Percentiles rank a stretch among this genome's conserved stretches.
phyloP scores from a whole-genome alignment of 768 basidiomycete species.

The Leccinellum luteum region DNA sequence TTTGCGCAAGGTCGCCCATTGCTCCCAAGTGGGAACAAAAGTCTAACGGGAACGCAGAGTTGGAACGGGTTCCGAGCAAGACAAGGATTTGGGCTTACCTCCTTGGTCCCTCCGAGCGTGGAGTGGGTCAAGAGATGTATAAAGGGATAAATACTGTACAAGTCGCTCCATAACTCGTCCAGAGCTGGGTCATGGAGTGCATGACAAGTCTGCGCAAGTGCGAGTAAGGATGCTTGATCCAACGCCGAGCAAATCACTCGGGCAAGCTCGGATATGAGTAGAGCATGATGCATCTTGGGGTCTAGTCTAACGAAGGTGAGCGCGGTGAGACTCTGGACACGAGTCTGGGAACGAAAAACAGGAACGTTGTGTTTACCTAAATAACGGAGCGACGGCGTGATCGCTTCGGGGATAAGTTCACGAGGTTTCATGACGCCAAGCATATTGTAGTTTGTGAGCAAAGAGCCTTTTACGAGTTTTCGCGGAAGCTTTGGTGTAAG shows the following conservation, averaged over 20 bases:
- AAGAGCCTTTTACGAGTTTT: too few species aligned
- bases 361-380: slow-evolving; percentile 16
- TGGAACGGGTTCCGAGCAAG: neutral
- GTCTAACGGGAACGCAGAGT: neutral
- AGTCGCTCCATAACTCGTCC: slow-evolving; percentile 23
- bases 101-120: too few species aligned
- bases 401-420: neutral
- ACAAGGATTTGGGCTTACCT: slow-evolving; percentile 9
- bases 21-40: neutral
- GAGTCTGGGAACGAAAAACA: neutral
- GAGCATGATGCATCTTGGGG: slow-evolving; percentile 21
- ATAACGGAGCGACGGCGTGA: slow-evolving; percentile 1
- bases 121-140: slow-evolving; percentile 13
- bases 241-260: slow-evolving; percentile 16
- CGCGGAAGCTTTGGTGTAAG: too few species aligned
- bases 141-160: slow-evolving; percentile 23
- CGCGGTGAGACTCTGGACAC: neutral
- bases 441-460: too few species aligned
- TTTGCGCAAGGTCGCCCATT: slow-evolving; percentile 20
- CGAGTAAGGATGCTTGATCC: slow-evolving; percentile 17
- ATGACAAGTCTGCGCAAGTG: slow-evolving; percentile 25
- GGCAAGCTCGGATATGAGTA: slow-evolving; percentile 21
- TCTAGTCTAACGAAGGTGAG: neutral
- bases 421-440: too few species aligned
- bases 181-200: slow-evolving; percentile 22